These are phyloP conservation scores for Linum lewisii DNA, from an alignment of 345 rosid genomes.

Conservation along the genomic window DNA sequence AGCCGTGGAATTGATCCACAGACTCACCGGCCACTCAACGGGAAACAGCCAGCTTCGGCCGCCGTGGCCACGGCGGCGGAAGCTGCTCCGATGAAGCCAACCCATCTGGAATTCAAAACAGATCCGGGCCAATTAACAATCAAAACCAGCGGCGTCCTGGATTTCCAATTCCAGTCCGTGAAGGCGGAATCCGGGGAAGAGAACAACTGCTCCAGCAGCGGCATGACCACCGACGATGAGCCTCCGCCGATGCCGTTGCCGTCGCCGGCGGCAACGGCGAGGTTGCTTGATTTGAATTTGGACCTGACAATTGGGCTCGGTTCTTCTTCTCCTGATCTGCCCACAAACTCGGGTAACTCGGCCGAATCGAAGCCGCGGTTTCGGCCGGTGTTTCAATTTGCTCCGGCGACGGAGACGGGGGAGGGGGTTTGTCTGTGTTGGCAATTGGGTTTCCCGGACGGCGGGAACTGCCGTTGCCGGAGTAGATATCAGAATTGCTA, in stretches of 20 bases:
- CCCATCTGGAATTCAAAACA: neutral
- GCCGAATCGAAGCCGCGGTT: conserved; percentile 34
- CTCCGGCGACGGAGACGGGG: conserved; percentile 1
- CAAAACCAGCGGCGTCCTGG: neutral
- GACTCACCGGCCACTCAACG: conserved; percentile 40
- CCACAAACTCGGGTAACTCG: conserved; percentile 17
- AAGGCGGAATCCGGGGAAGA: conserved; percentile 35
- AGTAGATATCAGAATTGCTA: neutral
- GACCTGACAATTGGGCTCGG: conserved; percentile 43
- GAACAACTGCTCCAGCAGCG: conserved; percentile 34
- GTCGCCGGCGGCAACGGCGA: neutral
- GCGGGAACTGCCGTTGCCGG: conserved; percentile 29
- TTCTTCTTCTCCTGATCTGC: conserved; percentile 6
- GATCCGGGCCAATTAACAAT: neutral
- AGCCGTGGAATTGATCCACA: conserved; percentile 40
- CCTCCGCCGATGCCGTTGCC: conserved; percentile 14
- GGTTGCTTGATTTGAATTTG: conserved; percentile 27
- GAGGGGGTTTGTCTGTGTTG: conserved; percentile 37
- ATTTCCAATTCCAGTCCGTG: conserved; percentile 7
- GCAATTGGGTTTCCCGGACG: conserved; percentile 34
- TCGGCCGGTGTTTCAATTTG: neutral
- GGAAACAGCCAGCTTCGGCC: conserved; percentile 13
- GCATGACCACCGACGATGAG: conserved; percentile 50
- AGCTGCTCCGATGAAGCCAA: neutral
- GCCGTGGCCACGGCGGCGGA: conserved; percentile 1